These are phyloP conservation scores for Silene noctiflora DNA, from an alignment of 179 eudicot species.

Conservation along the genomic window DNA sequence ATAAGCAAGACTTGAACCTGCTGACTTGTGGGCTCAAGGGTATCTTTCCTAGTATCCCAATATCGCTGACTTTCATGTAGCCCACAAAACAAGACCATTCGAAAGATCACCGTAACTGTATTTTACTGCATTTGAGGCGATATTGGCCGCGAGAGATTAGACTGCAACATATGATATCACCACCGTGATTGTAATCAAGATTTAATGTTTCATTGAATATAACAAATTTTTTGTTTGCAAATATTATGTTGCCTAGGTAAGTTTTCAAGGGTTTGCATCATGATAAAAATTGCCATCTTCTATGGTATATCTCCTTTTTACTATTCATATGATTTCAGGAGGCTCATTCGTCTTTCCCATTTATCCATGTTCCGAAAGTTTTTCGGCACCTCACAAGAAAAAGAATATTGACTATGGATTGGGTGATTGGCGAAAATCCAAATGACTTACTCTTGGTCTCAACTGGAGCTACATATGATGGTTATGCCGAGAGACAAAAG, in stretches of 20 bases:
- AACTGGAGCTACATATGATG: conserved; percentile 32
- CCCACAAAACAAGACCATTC: background rate
- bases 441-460: conserved; percentile 56
- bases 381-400: conserved; percentile 59
- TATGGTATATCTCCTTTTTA: conserved; percentile 15
- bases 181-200: no score
- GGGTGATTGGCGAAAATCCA: conserved; percentile 94
- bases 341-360: conserved; percentile 75
- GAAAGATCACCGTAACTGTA: no score
- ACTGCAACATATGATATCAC: background rate
- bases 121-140: background rate
- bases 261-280: background rate
- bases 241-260: background rate
- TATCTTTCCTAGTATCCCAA: background rate
- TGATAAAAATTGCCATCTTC: background rate
- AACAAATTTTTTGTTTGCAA: background rate
- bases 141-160: background rate
- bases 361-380: conserved; percentile 76
- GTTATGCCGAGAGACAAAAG: conserved; percentile 43
- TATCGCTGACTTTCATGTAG: background rate
- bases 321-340: conserved; percentile 47
- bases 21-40: background rate
- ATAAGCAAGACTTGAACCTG: no score
- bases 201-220: background rate
- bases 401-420: conserved; percentile 91